Base-by-base conservation (phyloP, 805 yeast species). In the Priceomyces castillae region DNA sequence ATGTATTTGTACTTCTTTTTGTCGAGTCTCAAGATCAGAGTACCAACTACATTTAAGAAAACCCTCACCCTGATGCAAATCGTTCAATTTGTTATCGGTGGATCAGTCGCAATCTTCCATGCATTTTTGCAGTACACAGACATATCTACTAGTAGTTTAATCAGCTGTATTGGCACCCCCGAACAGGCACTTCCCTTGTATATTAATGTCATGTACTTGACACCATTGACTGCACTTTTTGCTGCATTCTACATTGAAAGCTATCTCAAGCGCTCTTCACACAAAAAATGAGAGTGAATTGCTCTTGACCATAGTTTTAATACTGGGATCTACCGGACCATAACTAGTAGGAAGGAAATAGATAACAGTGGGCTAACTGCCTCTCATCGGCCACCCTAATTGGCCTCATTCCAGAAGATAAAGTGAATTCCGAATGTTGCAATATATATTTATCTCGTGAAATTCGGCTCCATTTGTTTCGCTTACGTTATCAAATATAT, bases 1-100 rank as follows among this genome's bases (percentile, higher is more conserved):
- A 84, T 84, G 90, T 84, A 84, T 70, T 73, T 78, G 44, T 84
- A 84, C 66, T 84, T 78, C 67, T 67, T 82, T 2, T 69, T 84
- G 50, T 69, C 82, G 7, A 77, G 86, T 47, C 63, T 83, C 48
- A 72, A 78, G 49, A 69, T 83, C 49, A 65, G 68, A 37, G 82
- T 83, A 14, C 89, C 89, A 5, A 65, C 56, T 35, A 47, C 72
- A 16, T 68, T 80, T 62, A 84, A 84, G 62, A 73, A 81, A 48
- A 61, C 74, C 1, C 73, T 84, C 52, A 84, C 90, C 14, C 69
- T 83, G 7, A 67, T 83, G 62, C 90, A 84, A 61, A 84, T 84
- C 53, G 67, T 77, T 33, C 90, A 84, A 62, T 84, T 84, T 56
- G 68, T 84, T 7, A 55, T 80, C 39, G 90, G 90, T 18, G 90